Base-by-base conservation (phyloP, 179 eudicot species). In the Silene vulgaris region DNA sequence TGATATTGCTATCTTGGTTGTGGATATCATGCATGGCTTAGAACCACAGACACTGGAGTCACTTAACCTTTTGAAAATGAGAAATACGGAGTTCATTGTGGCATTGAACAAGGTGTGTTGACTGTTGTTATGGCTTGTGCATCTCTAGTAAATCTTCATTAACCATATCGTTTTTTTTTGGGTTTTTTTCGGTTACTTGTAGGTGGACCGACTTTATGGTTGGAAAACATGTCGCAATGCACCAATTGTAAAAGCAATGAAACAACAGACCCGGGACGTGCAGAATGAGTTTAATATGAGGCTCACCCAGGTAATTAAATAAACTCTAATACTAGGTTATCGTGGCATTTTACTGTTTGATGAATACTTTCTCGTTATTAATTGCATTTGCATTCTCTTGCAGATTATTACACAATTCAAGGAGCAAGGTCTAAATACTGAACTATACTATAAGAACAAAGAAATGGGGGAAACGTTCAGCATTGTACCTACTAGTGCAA, bases 1-100 rank as follows among this genome's bases (percentile, higher is more conserved):
- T 86, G 98, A 91, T 80, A 87, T 93, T 82, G 96, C 97, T 21
- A 87, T 93, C 75, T 82, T 91, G 81, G 98, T 93, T 40, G 98
- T 93, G 65, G 98, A 93, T 78, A 90, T 93, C 65, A 93, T 90
- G 98, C 93, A 91, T 78, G 97, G 97, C 66, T 78, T 93, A 83
- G 93, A 93, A 77, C 98, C 90, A 72, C 97, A 93, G 80, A 93
- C 98, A 45, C 88, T 93, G 71, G 98, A 93, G 80, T 93, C 98
- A 35, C 89, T 93, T 28, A 88, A 93, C 82, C 90, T 93, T 73
- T 84, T 93, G 87, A 93, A 84, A 81, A 91, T 88, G 96, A 86
- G 97, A 84, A 86, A 93, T 73, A 93, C 97, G 9, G 98, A 91
- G 76, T 90, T 93, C 74, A 89, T 93, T 75, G 90, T 91, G 40